Percentiles rank a stretch among this genome's conserved stretches.
Evolutionary conservation across 2,329 filamentous ascomycete species (phyloP).

Genomic region (Ophiostoma triangulosporum): DNA sequence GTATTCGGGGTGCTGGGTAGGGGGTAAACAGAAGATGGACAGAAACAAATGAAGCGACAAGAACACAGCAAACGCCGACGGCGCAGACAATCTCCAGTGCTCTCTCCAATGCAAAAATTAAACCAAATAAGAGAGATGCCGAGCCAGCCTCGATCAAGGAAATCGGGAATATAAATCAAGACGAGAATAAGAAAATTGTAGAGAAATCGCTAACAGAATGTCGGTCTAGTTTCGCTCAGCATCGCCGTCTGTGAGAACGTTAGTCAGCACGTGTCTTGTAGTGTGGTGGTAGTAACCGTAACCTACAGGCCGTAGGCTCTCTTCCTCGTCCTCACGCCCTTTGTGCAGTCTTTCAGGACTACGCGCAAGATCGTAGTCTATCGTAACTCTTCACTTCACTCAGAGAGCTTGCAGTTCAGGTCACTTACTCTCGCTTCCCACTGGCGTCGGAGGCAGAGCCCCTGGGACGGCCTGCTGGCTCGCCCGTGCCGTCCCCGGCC

Average conservation of each 20-base stretch:
- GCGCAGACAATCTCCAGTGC: neutral
- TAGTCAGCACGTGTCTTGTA: slow-evolving; percentile 25
- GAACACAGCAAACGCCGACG: neutral
- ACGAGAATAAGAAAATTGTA: neutral
- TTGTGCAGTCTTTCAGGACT: too few species aligned
- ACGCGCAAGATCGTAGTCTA: too few species aligned
- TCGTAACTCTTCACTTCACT: too few species aligned
- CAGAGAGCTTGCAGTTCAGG: too few species aligned
- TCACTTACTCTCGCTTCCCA: slow-evolving; percentile 46
- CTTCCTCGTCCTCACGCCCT: neutral
- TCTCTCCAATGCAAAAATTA: neutral
- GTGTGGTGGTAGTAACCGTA: neutral
- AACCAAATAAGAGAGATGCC: neutral
- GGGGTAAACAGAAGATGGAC: neutral
- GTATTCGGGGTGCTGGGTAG: neutral
- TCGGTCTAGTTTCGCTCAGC: slow-evolving; percentile 22
- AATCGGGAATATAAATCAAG: neutral
- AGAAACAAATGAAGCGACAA: neutral
- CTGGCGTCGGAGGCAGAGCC: slow-evolving; percentile 46
- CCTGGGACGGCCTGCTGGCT: slow-evolving; percentile 38
- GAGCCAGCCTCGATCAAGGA: neutral
- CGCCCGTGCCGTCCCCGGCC: slow-evolving; percentile 40
- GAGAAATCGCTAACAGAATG: neutral
- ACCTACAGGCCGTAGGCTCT: neutral
- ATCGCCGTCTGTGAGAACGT: slow-evolving; percentile 29